phyloP scores from a whole-genome alignment of 1,139 yeast genomes.

The Geotrichum bryndzae region DNA sequence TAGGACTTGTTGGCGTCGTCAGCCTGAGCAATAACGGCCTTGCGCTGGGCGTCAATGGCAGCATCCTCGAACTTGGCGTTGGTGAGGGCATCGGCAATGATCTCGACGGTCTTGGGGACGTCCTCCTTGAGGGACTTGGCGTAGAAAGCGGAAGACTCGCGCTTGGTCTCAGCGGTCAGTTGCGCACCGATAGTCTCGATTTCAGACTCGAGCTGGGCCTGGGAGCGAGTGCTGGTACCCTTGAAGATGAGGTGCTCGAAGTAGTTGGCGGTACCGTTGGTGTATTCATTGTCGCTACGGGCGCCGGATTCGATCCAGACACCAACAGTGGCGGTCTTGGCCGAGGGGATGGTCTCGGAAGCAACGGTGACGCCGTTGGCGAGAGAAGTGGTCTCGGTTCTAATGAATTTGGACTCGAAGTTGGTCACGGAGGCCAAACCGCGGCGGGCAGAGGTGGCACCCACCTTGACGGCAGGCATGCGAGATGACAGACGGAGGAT shows the following conservation, averaged over 20 bases:
- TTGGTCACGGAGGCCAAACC: conserved; percentile 24
- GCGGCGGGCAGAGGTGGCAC: conserved; percentile 19
- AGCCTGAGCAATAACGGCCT: conserved; percentile 89
- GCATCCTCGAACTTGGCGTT: conserved; percentile 71
- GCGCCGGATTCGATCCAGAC: conserved; percentile 98
- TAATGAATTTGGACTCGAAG: conserved; percentile 35
- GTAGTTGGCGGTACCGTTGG: conserved; percentile 95
- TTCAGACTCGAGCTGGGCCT: conserved; percentile 77
- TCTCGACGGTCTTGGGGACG: conserved; percentile 79
- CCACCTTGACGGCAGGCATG: conserved; percentile 9
- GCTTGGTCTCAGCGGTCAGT: conserved; percentile 90
- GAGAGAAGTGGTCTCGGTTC: conserved; percentile 56
- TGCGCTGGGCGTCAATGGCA: conserved; percentile 92
- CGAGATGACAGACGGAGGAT: conserved; percentile 25
- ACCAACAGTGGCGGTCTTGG: conserved; percentile 50
- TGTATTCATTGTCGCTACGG: conserved; percentile 77
- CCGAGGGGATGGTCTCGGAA: conserved; percentile 13
- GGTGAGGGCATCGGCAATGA: conserved; percentile 82
- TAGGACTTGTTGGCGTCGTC: conserved; percentile 98
- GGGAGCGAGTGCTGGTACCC: conserved; percentile 82
- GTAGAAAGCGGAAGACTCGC: conserved; percentile 94
- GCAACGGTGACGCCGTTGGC: conserved; percentile 59
- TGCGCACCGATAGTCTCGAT: conserved; percentile 95
- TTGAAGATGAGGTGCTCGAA: conserved; percentile 93
- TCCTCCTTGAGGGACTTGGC: conserved; percentile 80